A percentile compares a stretch with the other conserved stretches of the same genome.
phyloP scores from a whole-genome alignment of 2,329 filamentous ascomycete species.

The Pseudodiploospora longispora region DNA sequence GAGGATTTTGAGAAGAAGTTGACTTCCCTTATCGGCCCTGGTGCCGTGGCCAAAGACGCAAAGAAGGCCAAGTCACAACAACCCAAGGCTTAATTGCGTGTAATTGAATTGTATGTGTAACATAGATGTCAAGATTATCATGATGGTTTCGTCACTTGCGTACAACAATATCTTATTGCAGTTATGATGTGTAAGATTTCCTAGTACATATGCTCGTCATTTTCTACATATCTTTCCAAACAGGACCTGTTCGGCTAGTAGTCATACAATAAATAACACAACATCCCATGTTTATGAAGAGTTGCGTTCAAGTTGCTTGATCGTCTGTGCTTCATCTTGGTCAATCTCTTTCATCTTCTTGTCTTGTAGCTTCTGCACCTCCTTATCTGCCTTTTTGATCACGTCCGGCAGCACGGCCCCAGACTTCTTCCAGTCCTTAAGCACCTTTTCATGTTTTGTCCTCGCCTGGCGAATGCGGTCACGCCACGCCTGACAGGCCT shows the following conservation, averaged over 20 bases:
- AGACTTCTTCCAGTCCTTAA: slow-evolving; percentile 42
- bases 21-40: slow-evolving; percentile 19
- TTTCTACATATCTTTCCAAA: too few relatives aligned
- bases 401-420: slow-evolving; percentile 37
- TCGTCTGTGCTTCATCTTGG: slow-evolving; percentile 38
- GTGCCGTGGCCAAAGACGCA: slow-evolving; percentile 8
- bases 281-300: neutral
- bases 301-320: slow-evolving; percentile 31
- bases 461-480: slow-evolving; percentile 40
- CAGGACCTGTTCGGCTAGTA: too few relatives aligned
- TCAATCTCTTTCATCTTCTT: slow-evolving; percentile 46
- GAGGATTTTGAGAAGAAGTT: slow-evolving; percentile 33
- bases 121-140: neutral
- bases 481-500: slow-evolving; percentile 41
- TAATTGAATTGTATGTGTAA: neutral
- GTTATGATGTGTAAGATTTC: too few relatives aligned
- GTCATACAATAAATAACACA: too few relatives aligned
- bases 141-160: neutral
- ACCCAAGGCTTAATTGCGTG: slow-evolving; percentile 13
- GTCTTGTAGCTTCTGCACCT: slow-evolving; percentile 42
- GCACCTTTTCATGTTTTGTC: slow-evolving; percentile 38
- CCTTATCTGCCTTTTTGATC: slow-evolving; percentile 39
- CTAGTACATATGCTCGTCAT: too few relatives aligned
- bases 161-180: neutral
- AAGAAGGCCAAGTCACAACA: slow-evolving; percentile 16